Percentiles rank a stretch among this genome's conserved stretches.
phyloP scores from a whole-genome alignment of 441 rosid genomes.

The Melastoma candidum region DNA sequence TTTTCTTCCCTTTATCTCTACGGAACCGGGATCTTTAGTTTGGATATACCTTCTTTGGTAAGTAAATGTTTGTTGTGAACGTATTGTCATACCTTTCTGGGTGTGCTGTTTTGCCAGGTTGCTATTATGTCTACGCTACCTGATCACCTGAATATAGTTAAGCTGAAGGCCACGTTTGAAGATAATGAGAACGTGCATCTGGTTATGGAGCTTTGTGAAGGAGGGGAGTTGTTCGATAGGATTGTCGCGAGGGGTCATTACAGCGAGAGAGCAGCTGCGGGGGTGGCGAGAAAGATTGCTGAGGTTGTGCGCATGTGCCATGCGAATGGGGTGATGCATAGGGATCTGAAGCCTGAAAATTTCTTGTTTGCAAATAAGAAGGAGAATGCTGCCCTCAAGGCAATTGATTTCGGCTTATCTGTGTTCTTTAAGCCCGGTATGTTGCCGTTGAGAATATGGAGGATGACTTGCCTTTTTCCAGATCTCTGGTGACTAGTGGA shows the following conservation, averaged over 20 bases:
- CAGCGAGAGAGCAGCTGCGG: slow-evolving; percentile 82
- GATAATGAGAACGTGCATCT: slow-evolving; percentile 78
- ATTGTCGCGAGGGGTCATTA: slow-evolving; percentile 97
- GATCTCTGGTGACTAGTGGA: too few species aligned
- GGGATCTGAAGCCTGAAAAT: slow-evolving; percentile 95
- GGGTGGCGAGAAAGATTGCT: slow-evolving; percentile 62
- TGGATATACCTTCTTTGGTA: background rate
- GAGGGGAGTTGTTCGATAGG: slow-evolving; percentile 95
- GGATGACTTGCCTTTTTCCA: too few species aligned
- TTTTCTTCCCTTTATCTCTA: background rate
- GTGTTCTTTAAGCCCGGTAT: slow-evolving; percentile 75
- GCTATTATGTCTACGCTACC: slow-evolving; percentile 84
- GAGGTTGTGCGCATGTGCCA: slow-evolving; percentile 96
- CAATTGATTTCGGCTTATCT: slow-evolving; percentile 88
- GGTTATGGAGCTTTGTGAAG: slow-evolving; percentile 95
- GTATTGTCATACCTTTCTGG: background rate
- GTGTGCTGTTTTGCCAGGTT: slow-evolving; percentile 22
- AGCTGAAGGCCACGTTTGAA: slow-evolving; percentile 80
- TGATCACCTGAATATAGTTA: slow-evolving; percentile 71
- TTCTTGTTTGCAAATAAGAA: slow-evolving; percentile 83
- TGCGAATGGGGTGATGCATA: slow-evolving; percentile 77
- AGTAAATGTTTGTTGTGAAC: background rate
- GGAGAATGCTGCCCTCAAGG: slow-evolving; percentile 73
- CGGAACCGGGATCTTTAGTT: background rate
- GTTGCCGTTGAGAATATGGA: background rate